Evolutionary conservation across 306 rosid species (phyloP), one percentile per base, ranked within the genome.

Genomic region (Inga oerstediana): DNA sequence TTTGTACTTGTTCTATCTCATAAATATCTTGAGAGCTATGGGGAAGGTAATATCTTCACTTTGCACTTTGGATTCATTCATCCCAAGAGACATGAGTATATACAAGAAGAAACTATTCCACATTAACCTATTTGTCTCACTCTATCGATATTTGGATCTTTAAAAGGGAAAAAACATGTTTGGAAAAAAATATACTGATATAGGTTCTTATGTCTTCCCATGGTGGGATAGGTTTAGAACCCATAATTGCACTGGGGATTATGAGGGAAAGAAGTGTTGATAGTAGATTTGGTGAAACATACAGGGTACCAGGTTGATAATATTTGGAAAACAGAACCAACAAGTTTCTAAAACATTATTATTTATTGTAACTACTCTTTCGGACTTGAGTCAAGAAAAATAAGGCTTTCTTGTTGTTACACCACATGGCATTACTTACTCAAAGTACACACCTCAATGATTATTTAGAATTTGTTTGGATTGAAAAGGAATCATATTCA

Each of bases 71-170:
- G 77, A 32, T 43, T 49, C 72, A 27, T 74, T 22, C 49, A 30
- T 69, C 27, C 78, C 4, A 13, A 68, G 84, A 84, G 68, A 69
- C 79, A 75, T 76, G 58, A 8, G 84, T 14, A 67, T 10, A 45
- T 37, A 15, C 59, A 14, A 80, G 43, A 84, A 58, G 74, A 16
- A 84, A 74, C 78, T 32, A 67, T 20, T 79, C 65, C 65, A 66
- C 44, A 84, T 4, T 11, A 66, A 84, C 79, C 70, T 65, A 35
- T 17, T 30, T 44, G 75, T 6, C 83, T 49, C 27, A 8, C 5
- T 4, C 34, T 24, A 24, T 24, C 0, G 27, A 24, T 24, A 24
- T 24, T 24, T 17, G 41, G 2, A 46, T 45, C 35, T 77, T 12
- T 8, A 14, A 16, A 35, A 6, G 2, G 61, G 39, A 37, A 0